phyloP scores from a whole-genome alignment of 1,284 basidiomycete species.

The Cutaneotrichosporon sp. region DNA sequence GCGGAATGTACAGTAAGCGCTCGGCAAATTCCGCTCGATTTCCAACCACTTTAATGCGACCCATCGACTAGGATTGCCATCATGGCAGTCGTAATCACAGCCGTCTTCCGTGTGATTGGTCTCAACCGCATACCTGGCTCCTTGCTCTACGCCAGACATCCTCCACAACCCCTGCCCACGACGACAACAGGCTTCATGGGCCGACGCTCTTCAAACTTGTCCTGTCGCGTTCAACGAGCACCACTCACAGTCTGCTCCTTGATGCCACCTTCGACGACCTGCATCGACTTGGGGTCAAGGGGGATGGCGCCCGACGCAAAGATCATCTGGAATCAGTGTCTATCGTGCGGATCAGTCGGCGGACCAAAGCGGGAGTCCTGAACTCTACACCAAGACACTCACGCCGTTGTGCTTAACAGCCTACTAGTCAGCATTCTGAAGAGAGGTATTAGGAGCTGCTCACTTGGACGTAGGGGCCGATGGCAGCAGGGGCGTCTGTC shows the following conservation, averaged over 20 bases:
- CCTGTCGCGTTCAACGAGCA: not conserved
- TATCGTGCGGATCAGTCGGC: not conserved
- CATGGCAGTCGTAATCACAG: not conserved
- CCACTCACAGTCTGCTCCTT: slow-evolving; percentile 68
- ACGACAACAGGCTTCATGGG: not conserved
- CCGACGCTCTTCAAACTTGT: not conserved
- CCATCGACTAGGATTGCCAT: not conserved
- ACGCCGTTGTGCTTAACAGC: slow-evolving; percentile 77
- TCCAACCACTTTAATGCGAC: not conserved
- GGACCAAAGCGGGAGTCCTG: not conserved
- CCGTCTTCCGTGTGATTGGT: not conserved
- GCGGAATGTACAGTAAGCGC: not conserved
- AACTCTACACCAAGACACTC: slow-evolving; percentile 14
- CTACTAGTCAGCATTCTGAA: slow-evolving; percentile 50
- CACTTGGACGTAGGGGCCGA: slow-evolving; percentile 76
- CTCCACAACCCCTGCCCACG: not conserved
- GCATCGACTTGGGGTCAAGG: slow-evolving; percentile 70
- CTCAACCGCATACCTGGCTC: not conserved
- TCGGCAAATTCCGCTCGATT: not conserved
- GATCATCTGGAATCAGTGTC: slow-evolving; percentile 57
- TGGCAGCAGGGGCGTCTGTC: slow-evolving; percentile 75
- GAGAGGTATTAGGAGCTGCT: slow-evolving; percentile 6
- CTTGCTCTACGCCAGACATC: not conserved
- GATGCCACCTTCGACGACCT: slow-evolving; percentile 74
- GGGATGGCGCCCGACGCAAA: slow-evolving; percentile 91